Conservation (phyloP, 495 filamentous ascomycete species). For the Mytilinidion resinicola region DNA sequence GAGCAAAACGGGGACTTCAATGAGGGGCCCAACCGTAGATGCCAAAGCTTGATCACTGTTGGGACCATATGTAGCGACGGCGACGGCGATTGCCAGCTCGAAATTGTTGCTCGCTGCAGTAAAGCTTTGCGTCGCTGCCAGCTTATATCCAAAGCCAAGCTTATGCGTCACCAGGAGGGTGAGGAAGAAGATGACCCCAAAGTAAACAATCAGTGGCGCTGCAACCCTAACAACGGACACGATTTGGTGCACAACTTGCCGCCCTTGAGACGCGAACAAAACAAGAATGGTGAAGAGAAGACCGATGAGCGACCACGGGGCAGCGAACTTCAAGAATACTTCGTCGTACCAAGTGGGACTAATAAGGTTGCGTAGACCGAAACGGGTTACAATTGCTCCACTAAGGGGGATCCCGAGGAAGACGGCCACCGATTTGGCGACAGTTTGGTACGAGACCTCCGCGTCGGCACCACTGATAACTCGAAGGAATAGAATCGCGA, state of each 20-base stretch:
- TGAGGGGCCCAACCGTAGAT: conserved; percentile 77
- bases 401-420: conserved; percentile 83
- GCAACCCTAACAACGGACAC: conserved; percentile 74
- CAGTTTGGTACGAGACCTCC: conserved; percentile 59
- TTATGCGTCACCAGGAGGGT: conserved; percentile 53
- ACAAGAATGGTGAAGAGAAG: conserved; percentile 82
- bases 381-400: conserved; percentile 70
- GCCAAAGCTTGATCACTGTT: conserved; percentile 78
- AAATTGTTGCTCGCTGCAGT: conserved; percentile 95
- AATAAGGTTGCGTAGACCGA: conserved; percentile 49
- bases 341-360: conserved; percentile 58
- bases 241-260: conserved; percentile 75
- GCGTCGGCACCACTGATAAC: conserved; percentile 49
- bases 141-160: conserved; percentile 61
- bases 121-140: conserved; percentile 75
- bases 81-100: conserved; percentile 86
- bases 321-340: conserved; percentile 60
- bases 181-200: conserved; percentile 62
- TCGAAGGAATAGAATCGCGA: conserved; percentile 71
- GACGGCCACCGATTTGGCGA: conserved; percentile 72
- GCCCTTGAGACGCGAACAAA: conserved; percentile 76
- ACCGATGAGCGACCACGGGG: conserved; percentile 74
- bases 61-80: conserved; percentile 72
- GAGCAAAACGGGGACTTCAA: conserved; percentile 83
- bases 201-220: conserved; percentile 76